Base-by-base conservation (phyloP, 306 rosid genomes). In the Medicago ruthenica region DNA sequence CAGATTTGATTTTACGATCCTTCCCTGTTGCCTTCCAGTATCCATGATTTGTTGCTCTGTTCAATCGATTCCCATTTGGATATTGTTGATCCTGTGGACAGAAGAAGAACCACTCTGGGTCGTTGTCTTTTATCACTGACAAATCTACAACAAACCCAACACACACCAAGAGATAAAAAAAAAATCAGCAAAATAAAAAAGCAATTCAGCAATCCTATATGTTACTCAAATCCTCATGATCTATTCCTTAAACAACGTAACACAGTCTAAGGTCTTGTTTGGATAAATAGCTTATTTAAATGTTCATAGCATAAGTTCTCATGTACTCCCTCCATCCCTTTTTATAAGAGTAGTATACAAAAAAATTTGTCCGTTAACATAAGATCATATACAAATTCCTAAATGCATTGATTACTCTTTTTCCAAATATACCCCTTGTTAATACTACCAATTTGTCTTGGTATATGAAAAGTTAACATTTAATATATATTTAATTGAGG, bases 11-110 rank as follows among this genome's bases (percentile, higher is more conserved):
- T 76, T 14, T 85, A 5, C 98, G 96, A 90, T 95, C 98, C 81
- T 90, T 92, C 4, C 98, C 98, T 0, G 98, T 95, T 4, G 98
- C 97, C 83, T 95, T 95, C 98, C 98, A 95, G 58, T 90, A 95
- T 57, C 98, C 98, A n/a, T 76, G 80, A 60, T 0, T 39, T 3
- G 98, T 95, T 45, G 96, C 97, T 79, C 98, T 79, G 80, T 95
- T 95, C 80, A 88, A 84, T 70, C 96, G 76, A 81, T 83, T 80
- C 21, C 98, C 97, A 68, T 92, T 95, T 14, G 97, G 98, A 61
- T 95, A 95, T 87, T 95, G 92, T 14, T 88, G 76, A 77, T 92
- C 98, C 87, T 86, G 96, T 0, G 97, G 98, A 75, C 98, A 95
- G 85, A 95, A 95, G 88, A 92, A 95, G 89, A 95, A 95, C 98